Evolutionary conservation across 768 basidiomycete species (phyloP).

Genomic region (Clathrus columnatus): DNA sequence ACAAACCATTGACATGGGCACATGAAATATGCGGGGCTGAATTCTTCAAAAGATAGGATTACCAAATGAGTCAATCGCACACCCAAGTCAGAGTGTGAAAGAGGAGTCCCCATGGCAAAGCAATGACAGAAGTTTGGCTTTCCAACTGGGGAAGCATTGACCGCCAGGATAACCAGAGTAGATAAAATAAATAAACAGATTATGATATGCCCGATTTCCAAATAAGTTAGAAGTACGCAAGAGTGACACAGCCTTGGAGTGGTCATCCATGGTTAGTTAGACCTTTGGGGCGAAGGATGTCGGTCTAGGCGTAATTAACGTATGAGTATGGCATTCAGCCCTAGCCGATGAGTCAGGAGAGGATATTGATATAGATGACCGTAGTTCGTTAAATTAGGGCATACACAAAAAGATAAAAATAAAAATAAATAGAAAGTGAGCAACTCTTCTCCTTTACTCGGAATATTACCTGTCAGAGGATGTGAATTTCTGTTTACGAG

Average conservation of each 20-base stretch:
- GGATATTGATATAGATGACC: not conserved
- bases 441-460: no score
- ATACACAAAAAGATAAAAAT: not conserved
- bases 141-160: no score
- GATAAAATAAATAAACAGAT: not conserved
- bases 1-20: no score
- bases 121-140: not conserved
- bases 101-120: not conserved
- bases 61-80: not conserved
- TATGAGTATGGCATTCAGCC: not conserved
- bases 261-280: not conserved
- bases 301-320: no score
- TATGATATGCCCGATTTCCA: not conserved
- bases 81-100: not conserved
- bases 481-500: no score
- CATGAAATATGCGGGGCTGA: not conserved
- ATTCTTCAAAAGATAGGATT: not conserved
- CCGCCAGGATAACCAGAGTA: not conserved
- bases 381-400: not conserved
- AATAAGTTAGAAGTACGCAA: not conserved
- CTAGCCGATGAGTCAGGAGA: not conserved
- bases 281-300: no score
- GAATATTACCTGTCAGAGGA: no score
- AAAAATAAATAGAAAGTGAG: no score
- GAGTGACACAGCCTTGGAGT: not conserved